Conservation (phyloP, 2,329 filamentous ascomycete genomes). For the Knufia petricola region DNA sequence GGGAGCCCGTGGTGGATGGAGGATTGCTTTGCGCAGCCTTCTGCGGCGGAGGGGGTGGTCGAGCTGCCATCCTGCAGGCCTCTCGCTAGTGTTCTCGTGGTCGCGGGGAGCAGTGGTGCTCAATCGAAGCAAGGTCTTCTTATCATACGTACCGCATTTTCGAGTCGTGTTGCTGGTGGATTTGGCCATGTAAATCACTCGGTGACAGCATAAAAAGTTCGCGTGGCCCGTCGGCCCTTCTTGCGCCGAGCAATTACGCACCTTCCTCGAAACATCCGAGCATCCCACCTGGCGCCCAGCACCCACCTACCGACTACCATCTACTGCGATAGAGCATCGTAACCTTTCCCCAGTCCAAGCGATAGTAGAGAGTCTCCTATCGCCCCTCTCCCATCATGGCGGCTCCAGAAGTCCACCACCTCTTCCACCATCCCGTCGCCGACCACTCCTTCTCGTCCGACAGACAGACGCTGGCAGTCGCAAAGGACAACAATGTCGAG, state of each 20-base stretch:
- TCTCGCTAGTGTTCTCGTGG: no score
- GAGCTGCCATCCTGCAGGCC: not conserved
- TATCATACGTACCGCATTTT: not conserved
- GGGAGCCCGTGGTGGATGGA: slow-evolving; percentile 42
- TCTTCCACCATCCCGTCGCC: slow-evolving; percentile 92
- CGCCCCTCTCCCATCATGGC: slow-evolving; percentile 56
- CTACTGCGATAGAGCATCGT: no score
- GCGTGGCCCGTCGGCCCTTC: not conserved
- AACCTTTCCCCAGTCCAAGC: slow-evolving; percentile 27
- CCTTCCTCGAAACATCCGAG: no score
- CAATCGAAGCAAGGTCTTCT: not conserved
- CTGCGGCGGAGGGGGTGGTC: slow-evolving; percentile 3
- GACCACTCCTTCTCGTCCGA: slow-evolving; percentile 98
- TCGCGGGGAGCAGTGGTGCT: not conserved
- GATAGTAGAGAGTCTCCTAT: slow-evolving; percentile 99
- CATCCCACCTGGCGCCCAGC: not conserved
- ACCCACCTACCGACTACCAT: no score
- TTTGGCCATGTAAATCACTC: not conserved
- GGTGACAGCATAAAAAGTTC: not conserved
- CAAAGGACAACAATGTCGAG: slow-evolving; percentile 81
- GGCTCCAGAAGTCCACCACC: slow-evolving; percentile 81
- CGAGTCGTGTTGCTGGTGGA: not conserved
- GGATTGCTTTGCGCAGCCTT: slow-evolving; percentile 1
- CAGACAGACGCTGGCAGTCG: slow-evolving; percentile 76
- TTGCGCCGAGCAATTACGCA: no score